Evolutionary conservation across 2,329 filamentous ascomycete genomes (phyloP), one percentile per base, ranked within the genome.

Genomic region (Fusarium denticulatum): DNA sequence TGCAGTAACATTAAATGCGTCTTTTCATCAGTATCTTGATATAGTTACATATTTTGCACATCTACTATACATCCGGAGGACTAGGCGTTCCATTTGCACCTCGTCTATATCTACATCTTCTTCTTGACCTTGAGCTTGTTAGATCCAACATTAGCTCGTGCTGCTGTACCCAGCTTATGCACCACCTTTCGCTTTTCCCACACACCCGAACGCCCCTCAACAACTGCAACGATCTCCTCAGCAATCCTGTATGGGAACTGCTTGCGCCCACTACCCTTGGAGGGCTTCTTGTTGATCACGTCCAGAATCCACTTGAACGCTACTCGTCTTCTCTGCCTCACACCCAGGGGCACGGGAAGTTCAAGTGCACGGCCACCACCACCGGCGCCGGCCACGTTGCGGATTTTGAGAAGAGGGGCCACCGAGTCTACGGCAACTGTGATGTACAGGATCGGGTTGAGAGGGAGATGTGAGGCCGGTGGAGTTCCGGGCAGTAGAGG

Each of bases 261-360:
- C 72, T 88, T 88, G 66, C 89, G 89, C 13, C 93, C 93, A 78
- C 90, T 93, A 26, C 92, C 93, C 76, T 88, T 87, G 73, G 91
- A 93, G 72, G 89, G 90, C 84, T 93, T 92, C 87, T 95, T 96
- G 72, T 90, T 89, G 43, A 94, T 94, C n/a, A 91, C 88, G 71
- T 94, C 92, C 66, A 98, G 83, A 76, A 99, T 97, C 96, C 96
- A 99, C 81, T 89, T 86, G 74, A 98, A 92, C 5, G 96, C 95
- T 57, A 87, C 87, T 62, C 95, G 88, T 75, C 96, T 88, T 71
- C 96, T 89, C 82, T 97, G 93, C 69, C 94, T 89, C 72, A 92
- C 84, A 3, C 87, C 86, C 26, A 98, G 86, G 3, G 96, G 96
- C 28, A 92, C 87, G 0, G 96, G 96, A 40, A 98, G 88, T 63